phyloP scores from a whole-genome alignment of 148 eudicot species.

The Chenopodium berlandieri region DNA sequence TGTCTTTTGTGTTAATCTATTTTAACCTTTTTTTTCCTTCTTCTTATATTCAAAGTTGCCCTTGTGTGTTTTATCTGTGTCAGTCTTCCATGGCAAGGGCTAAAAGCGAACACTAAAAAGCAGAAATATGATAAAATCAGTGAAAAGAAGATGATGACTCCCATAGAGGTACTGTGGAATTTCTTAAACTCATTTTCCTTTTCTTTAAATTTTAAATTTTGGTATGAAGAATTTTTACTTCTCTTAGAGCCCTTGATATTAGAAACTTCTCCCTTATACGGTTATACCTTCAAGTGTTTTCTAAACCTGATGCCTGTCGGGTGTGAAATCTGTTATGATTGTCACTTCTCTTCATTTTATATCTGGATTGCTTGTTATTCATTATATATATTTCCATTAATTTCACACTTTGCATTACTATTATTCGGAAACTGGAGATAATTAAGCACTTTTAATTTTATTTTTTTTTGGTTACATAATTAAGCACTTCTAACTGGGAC shows the following conservation, averaged over 20 bases:
- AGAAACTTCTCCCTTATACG: background rate
- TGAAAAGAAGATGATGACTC: constrained; percentile 88
- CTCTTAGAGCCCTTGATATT: background rate
- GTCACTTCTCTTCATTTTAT: background rate
- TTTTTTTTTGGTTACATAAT: background rate
- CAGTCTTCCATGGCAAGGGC: constrained; percentile 99
- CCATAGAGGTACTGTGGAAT: constrained; percentile 66
- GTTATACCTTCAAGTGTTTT: background rate
- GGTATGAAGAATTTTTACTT: too few relatives aligned
- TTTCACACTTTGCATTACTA: background rate
- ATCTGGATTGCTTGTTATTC: background rate
- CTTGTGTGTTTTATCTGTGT: constrained; percentile 21
- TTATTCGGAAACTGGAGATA: background rate
- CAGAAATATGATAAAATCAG: constrained; percentile 97
- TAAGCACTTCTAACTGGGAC: constrained; percentile 14
- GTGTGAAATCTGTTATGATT: background rate
- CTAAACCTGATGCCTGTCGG: background rate
- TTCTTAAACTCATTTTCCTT: background rate
- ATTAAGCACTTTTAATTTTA: constrained; percentile 11
- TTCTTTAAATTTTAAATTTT: too few relatives aligned
- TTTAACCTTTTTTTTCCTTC: background rate
- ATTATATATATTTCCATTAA: background rate
- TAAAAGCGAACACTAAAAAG: constrained; percentile 86
- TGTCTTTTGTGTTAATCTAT: background rate
- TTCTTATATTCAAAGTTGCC: constrained; percentile 7